Evolutionary conservation across 2,329 filamentous ascomycete genomes (phyloP).

Genomic region (Phyllosticta capitalensis): DNA sequence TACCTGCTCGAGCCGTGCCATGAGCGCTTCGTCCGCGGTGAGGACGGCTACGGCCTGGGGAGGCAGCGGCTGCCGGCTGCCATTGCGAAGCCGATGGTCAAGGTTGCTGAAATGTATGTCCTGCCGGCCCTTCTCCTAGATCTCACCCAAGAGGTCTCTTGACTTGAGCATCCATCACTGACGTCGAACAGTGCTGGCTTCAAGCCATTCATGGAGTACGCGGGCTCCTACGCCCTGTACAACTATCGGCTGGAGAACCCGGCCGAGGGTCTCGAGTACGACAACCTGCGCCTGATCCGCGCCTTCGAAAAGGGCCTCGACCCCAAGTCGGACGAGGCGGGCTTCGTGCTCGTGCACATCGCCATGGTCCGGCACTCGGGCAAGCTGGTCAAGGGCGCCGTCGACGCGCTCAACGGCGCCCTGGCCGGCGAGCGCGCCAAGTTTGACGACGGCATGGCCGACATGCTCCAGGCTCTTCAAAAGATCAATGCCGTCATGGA

Average conservation of each 20-base stretch:
- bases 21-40: conserved; percentile 55
- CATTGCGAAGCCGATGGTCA: conserved; percentile 72
- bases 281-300: conserved; percentile 70
- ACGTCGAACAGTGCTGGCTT: conserved; percentile 50
- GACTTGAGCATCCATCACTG: conserved; percentile 15
- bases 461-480: conserved; percentile 51
- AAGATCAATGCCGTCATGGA: conserved; percentile 77
- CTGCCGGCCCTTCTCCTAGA: not conserved
- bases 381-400: conserved; percentile 62
- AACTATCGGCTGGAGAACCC: conserved; percentile 53
- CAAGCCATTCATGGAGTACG: conserved; percentile 87
- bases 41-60: conserved; percentile 64
- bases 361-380: conserved; percentile 90
- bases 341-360: conserved; percentile 91
- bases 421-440: conserved; percentile 35
- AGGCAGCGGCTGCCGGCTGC: conserved; percentile 62
- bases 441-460: conserved; percentile 48
- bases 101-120: conserved; percentile 78
- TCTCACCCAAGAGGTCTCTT: not conserved
- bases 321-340: conserved; percentile 78
- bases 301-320: conserved; percentile 88
- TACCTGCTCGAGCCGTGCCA: conserved; percentile 91
- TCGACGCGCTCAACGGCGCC: conserved; percentile 53
- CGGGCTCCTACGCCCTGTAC: conserved; percentile 53
- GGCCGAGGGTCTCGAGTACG: conserved; percentile 45